These are phyloP conservation scores for Pholiota adiposa DNA, from an alignment of 1,284 basidiomycete species.

Conservation along the genomic window DNA sequence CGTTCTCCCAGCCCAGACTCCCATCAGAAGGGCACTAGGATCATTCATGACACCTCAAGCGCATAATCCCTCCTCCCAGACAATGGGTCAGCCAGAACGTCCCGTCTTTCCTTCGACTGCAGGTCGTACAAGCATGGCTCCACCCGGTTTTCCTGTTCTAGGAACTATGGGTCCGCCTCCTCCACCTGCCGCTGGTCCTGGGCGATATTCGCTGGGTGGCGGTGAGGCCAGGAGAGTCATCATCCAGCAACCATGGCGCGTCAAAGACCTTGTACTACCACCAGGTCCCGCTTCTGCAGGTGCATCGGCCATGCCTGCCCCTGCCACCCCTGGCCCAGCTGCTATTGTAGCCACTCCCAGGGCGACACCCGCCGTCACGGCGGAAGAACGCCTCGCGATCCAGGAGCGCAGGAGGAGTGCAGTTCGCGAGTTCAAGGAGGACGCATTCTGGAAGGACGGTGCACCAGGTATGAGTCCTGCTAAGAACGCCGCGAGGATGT, in stretches of 20 bases:
- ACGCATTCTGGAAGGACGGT: slow-evolving; percentile 55
- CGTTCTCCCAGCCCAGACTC: slow-evolving; percentile 25
- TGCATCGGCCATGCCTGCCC: slow-evolving; percentile 11
- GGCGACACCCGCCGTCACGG: slow-evolving; percentile 35
- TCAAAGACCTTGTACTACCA: slow-evolving; percentile 56
- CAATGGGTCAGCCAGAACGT: background rate
- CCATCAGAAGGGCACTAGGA: slow-evolving; percentile 33
- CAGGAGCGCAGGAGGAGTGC: slow-evolving; percentile 62
- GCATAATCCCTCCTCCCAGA: slow-evolving; percentile 9
- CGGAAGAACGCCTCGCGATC: slow-evolving; percentile 62
- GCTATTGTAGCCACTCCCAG: slow-evolving; percentile 10
- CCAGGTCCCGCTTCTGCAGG: background rate
- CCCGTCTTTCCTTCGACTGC: slow-evolving; percentile 12
- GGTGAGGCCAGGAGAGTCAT: slow-evolving; percentile 50
- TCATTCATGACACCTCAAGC: slow-evolving; percentile 62
- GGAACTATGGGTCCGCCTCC: background rate
- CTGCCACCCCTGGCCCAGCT: slow-evolving; percentile 5
- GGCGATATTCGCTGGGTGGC: slow-evolving; percentile 42
- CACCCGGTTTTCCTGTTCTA: background rate
- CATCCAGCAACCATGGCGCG: slow-evolving; percentile 55
- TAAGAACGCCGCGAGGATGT: slow-evolving; percentile 20
- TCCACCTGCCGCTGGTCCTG: slow-evolving; percentile 10
- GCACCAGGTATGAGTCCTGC: slow-evolving; percentile 49
- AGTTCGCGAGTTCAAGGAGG: slow-evolving; percentile 43
- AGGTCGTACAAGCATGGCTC: slow-evolving; percentile 1